Conservation (phyloP, 805 yeast species). For the Scheffersomyces coipomensis region DNA sequence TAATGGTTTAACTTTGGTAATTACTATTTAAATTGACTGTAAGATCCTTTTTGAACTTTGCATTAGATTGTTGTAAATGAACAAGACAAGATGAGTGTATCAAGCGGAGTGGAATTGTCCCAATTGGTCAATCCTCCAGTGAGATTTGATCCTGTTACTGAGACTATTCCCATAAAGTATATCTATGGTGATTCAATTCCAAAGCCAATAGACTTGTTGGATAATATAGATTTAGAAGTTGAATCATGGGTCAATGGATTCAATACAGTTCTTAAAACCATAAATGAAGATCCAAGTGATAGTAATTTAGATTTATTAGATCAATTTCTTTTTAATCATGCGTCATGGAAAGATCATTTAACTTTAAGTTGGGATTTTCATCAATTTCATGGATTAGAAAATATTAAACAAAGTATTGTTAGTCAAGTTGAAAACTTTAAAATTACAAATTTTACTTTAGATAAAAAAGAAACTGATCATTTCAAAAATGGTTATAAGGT, state of each 20-base stretch:
- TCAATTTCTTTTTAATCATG: conserved; percentile 14
- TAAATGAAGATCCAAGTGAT: conserved; percentile 4
- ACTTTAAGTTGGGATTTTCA: conserved; percentile 30
- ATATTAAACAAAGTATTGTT: conserved; percentile 17
- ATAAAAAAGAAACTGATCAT: conserved; percentile 24
- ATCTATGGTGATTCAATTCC: conserved; percentile 20
- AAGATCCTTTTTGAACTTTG: too few relatives aligned
- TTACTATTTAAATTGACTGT: too few relatives aligned
- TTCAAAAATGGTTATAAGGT: conserved; percentile 25
- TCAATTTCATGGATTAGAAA: conserved; percentile 26
- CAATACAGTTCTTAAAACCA: conserved; percentile 16
- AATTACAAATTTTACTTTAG: conserved; percentile 24
- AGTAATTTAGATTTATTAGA: conserved; percentile 10
- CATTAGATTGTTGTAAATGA: too few relatives aligned
- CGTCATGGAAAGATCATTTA: conserved; percentile 39
- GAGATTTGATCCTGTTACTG: conserved; percentile 9
- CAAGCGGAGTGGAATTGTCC: conserved; percentile 11
- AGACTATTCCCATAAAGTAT: conserved; percentile 10
- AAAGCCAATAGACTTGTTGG: conserved; percentile 20
- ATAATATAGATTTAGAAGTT: conserved; percentile 18
- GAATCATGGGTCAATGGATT: conserved; percentile 28
- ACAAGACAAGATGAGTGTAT: too few relatives aligned
- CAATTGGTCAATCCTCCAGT: conserved; percentile 14
- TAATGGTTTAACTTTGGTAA: too few relatives aligned
- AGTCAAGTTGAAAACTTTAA: conserved; percentile 13